Conservation (phyloP, 2,329 filamentous ascomycete genomes). For the Trichoderma endophyticum region DNA sequence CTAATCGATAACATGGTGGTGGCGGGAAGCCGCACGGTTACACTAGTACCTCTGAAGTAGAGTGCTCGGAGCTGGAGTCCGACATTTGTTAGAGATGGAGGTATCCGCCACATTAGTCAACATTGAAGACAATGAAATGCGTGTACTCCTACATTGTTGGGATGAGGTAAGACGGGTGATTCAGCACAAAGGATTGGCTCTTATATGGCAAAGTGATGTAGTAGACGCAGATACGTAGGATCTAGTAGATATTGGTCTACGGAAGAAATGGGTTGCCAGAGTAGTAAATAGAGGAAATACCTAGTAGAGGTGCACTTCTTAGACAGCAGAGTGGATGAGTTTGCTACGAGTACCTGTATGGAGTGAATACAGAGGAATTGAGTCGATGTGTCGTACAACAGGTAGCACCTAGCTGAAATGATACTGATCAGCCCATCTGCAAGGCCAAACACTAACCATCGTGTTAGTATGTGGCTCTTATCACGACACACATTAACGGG, state of each 20-base stretch:
- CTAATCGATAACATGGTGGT: neutral
- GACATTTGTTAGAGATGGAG: neutral
- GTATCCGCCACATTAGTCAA: neutral
- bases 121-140: too few relatives aligned
- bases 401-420: neutral
- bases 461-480: neutral
- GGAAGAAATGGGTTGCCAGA: neutral
- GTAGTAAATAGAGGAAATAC: neutral
- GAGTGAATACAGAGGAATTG: neutral
- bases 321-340: neutral
- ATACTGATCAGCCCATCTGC: neutral
- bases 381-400: neutral
- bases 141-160: neutral
- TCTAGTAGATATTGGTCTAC: neutral
- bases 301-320: neutral
- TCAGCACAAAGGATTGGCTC: neutral
- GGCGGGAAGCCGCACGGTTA: neutral
- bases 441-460: neutral
- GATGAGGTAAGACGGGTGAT: neutral
- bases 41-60: neutral
- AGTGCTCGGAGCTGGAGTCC: neutral
- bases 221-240: neutral
- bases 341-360: neutral
- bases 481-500: neutral
- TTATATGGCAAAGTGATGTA: neutral